Evolutionary conservation across 352 stramenopile genomes (phyloP).

Genomic region (Globisporangium viniferum): DNA sequence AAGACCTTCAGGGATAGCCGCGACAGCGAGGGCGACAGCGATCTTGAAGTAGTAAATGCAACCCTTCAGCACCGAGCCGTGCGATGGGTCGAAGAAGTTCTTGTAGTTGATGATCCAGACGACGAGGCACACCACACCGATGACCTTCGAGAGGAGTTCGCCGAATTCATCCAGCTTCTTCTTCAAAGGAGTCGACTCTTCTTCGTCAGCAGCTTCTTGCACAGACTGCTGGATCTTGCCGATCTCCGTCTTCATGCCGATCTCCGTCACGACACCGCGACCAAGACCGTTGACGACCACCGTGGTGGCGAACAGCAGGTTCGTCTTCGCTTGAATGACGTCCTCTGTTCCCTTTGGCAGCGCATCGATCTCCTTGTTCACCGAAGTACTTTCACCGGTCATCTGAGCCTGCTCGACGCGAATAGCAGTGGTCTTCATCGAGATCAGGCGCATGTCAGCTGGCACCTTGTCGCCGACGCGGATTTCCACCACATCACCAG

Average conservation of each 20-base stretch:
- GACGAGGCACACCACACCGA: constrained; percentile 96
- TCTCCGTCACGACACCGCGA: constrained; percentile 92
- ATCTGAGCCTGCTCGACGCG: constrained; percentile 95
- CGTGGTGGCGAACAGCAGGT: constrained; percentile 98
- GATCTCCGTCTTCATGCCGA: constrained; percentile 98
- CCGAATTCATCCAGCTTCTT: constrained; percentile 99
- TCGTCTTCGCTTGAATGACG: constrained; percentile 90
- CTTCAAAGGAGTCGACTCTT: constrained; percentile 95
- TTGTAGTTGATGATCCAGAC: constrained; percentile 98
- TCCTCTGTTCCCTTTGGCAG: constrained; percentile 64
- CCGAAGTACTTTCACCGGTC: constrained; percentile 94
- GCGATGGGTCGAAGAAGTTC: constrained; percentile 92
- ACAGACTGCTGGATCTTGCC: constrained; percentile 96
- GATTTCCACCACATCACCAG: constrained; percentile 96
- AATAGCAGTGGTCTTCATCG: constrained; percentile 93
- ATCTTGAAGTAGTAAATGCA: constrained; percentile 99
- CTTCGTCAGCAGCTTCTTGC: constrained; percentile 90
- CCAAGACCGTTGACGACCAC: constrained; percentile 96
- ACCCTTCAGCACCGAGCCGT: constrained; percentile 91
- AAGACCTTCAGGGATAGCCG: constrained; percentile 98
- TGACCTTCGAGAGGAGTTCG: constrained; percentile 94
- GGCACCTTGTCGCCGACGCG: constrained; percentile 97
- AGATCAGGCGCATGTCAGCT: constrained; percentile 94
- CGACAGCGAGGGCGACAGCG: constrained; percentile 97
- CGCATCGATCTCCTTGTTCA: constrained; percentile 90